These are phyloP conservation scores for Cutaneotrichosporon cutaneum DNA, from an alignment of 1,284 basidiomycete genomes.

Conservation along the genomic window DNA sequence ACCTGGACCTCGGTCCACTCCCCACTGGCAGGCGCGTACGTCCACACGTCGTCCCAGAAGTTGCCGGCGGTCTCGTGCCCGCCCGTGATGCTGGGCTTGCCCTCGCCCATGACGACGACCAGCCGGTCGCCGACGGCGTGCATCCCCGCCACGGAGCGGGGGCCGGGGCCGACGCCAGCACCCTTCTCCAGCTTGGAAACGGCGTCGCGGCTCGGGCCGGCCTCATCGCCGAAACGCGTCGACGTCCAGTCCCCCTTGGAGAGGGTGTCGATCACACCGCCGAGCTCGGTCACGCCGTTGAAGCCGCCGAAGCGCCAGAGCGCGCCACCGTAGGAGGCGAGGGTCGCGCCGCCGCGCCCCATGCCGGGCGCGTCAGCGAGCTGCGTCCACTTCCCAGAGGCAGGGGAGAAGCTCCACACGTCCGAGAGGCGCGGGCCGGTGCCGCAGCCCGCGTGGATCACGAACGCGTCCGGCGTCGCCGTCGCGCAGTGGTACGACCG, in stretches of 20 bases:
- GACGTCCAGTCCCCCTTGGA: constrained; percentile 6
- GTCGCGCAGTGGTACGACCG: constrained; percentile 32
- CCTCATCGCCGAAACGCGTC: constrained; percentile 13
- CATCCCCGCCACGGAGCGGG: constrained; percentile 31
- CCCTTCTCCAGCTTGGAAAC: background rate
- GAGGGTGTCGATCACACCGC: constrained; percentile 32
- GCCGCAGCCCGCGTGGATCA: constrained; percentile 33
- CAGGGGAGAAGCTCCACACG: constrained; percentile 31
- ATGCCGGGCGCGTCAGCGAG: constrained; percentile 31
- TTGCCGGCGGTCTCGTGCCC: constrained; percentile 40
- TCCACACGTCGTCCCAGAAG: constrained; percentile 42
- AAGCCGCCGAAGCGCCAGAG: constrained; percentile 39
- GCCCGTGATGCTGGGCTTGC: constrained; percentile 33
- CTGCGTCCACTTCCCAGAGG: constrained; percentile 20
- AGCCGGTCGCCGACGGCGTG: constrained; percentile 17
- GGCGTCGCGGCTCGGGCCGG: constrained; percentile 22
- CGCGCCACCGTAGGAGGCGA: constrained; percentile 17
- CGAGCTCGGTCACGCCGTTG: constrained; percentile 36
- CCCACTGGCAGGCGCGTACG: constrained; percentile 17
- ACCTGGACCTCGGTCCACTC: constrained; percentile 24
- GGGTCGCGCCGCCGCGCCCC: constrained; percentile 31
- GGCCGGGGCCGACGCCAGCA: constrained; percentile 20
- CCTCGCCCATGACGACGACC: constrained; percentile 33
- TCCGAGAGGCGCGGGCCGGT: constrained; percentile 28
- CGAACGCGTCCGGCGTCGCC: constrained; percentile 13